Percentiles rank a stretch among this genome's conserved stretches.
These are phyloP conservation scores for Teunomyces lycoperdinae DNA, from an alignment of 805 yeast genomes.

Conservation along the genomic window DNA sequence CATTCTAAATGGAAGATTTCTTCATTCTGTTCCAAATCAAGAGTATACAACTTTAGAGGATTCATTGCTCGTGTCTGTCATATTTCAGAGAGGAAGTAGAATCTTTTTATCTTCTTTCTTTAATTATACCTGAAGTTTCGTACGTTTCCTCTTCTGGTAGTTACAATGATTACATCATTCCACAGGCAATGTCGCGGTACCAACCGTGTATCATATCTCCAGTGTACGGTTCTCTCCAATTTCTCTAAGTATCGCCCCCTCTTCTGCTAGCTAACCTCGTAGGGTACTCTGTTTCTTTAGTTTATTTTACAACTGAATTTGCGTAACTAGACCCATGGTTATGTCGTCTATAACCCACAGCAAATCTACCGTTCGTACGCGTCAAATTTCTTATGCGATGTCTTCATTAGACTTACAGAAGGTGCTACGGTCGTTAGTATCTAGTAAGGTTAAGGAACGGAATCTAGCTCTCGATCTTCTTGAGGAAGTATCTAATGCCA, in stretches of 20 bases:
- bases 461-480: slow-evolving; percentile 43
- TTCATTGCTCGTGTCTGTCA: background rate
- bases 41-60: background rate
- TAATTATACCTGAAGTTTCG: background rate
- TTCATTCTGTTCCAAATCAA: background rate
- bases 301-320: too few species aligned
- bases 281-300: background rate
- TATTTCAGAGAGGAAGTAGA: background rate
- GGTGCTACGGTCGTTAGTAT: slow-evolving; percentile 30
- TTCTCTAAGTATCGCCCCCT: too few species aligned
- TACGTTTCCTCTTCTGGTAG: background rate
- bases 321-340: background rate
- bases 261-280: background rate
- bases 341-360: background rate
- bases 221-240: too few species aligned
- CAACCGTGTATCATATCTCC: background rate
- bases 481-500: slow-evolving; percentile 17
- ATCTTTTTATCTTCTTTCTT: background rate
- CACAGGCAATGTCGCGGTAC: background rate
- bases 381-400: slow-evolving; percentile 3
- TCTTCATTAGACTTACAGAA: slow-evolving; percentile 17
- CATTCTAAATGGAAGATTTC: slow-evolving; percentile 1
- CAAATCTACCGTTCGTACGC: background rate
- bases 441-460: slow-evolving; percentile 54
- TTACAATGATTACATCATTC: background rate